Percentiles rank a stretch among this genome's conserved stretches.
These are phyloP conservation scores for Groenewaldozyma sp. DNA, from an alignment of 1,139 yeast species.

Conservation along the genomic window DNA sequence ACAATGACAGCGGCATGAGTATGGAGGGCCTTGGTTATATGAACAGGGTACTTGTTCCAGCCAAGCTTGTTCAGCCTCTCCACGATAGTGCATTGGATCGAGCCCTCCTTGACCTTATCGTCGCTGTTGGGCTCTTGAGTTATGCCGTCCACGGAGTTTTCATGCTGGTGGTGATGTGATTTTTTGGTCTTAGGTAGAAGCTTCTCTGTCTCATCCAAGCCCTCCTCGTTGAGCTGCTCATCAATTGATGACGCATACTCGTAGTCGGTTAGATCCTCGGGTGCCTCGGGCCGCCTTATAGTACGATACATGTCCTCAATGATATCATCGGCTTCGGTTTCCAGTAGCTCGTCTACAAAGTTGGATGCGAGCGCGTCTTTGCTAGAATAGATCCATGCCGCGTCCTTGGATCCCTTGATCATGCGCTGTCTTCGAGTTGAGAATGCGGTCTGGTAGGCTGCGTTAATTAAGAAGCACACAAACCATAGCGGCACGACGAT, in stretches of 20 bases:
- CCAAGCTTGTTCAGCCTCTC: conserved; percentile 45
- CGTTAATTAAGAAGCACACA: conserved; percentile 26
- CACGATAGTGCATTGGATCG: conserved; percentile 44
- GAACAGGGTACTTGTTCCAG: conserved; percentile 67
- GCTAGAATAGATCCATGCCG: conserved; percentile 7
- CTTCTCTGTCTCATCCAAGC: conserved; percentile 1
- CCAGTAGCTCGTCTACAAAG: conserved; percentile 22
- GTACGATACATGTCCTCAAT: conserved; percentile 32
- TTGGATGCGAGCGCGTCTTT: conserved; percentile 10
- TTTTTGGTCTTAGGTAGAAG: not conserved
- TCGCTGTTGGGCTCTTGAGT: too few relatives aligned
- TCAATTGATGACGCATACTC: conserved; percentile 7
- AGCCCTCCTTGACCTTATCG: conserved; percentile 13
- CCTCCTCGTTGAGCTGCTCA: not conserved
- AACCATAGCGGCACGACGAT: conserved; percentile 30
- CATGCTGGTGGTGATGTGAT: not conserved
- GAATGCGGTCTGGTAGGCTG: conserved; percentile 23
- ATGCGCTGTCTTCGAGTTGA: conserved; percentile 19
- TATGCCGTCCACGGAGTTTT: too few relatives aligned
- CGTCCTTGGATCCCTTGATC: conserved; percentile 12
- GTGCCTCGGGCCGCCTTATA: conserved; percentile 12
- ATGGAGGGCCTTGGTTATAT: conserved; percentile 53
- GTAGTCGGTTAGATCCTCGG: conserved; percentile 1
- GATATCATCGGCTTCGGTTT: conserved; percentile 48
- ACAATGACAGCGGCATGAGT: conserved; percentile 81